phyloP scores from a whole-genome alignment of 345 rosid species.

The Populus ilicifolia region DNA sequence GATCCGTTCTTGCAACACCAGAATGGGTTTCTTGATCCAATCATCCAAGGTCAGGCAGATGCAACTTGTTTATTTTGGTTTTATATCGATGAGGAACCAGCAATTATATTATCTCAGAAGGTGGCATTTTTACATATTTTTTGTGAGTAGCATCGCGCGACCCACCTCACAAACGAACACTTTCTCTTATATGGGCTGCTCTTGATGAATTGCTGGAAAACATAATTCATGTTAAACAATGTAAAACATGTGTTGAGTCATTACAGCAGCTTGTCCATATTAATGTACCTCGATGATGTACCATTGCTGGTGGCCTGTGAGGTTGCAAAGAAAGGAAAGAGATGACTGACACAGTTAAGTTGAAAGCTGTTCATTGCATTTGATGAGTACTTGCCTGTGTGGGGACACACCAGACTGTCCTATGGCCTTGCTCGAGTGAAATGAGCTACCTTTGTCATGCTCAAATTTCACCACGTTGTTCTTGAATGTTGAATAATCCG shows the following conservation, averaged over 20 bases:
- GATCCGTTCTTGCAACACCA: background rate
- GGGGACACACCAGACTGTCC: constrained; percentile 6
- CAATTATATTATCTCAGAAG: background rate
- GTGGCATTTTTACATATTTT: background rate
- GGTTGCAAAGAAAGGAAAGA: background rate
- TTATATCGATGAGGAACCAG: background rate
- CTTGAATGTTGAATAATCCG: background rate
- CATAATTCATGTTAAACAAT: background rate
- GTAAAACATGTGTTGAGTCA: background rate
- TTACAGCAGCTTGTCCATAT: background rate
- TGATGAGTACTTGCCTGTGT: constrained; percentile 2
- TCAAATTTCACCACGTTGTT: background rate
- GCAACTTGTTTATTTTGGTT: too few relatives aligned
- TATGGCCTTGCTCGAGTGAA: background rate
- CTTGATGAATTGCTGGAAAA: background rate
- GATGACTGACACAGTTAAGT: background rate
- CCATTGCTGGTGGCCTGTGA: background rate
- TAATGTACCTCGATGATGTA: background rate
- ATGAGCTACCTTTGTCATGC: background rate
- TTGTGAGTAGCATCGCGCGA: too few relatives aligned
- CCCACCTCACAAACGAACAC: too few relatives aligned
- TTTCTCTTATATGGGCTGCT: background rate
- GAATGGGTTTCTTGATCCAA: too few relatives aligned
- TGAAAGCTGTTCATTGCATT: constrained; percentile 22
- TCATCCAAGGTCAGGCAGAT: too few relatives aligned